A percentile compares a stretch with the other conserved stretches of the same genome.
These are phyloP conservation scores for Aureobasidium sp. DNA, from an alignment of 2,329 filamentous ascomycete genomes.

Conservation along the genomic window DNA sequence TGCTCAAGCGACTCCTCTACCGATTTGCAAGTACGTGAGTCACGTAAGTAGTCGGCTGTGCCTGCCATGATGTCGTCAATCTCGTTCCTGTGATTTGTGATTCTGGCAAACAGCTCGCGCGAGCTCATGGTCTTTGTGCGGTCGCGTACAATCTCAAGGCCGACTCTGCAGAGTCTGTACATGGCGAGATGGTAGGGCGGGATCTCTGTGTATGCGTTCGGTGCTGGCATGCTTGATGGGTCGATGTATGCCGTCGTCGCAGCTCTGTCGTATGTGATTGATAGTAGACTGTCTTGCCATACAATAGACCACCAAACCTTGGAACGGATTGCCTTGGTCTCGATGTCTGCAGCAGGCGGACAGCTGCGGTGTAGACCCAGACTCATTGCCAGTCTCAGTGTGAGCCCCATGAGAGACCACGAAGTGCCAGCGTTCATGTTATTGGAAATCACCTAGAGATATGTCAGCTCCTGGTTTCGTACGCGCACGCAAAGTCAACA, in stretches of 20 bases:
- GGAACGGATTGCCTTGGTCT: conserved; percentile 32
- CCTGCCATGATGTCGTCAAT: conserved; percentile 51
- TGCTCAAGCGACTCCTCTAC: conserved; percentile 50
- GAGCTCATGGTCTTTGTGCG: conserved; percentile 48
- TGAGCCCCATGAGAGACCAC: conserved; percentile 53
- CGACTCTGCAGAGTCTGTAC: conserved; percentile 48
- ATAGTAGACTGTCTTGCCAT: conserved; percentile 57
- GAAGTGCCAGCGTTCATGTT: conserved; percentile 59
- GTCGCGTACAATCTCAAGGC: conserved; percentile 52
- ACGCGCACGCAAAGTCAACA: background rate
- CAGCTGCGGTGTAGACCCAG: conserved; percentile 53
- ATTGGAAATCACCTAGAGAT: conserved; percentile 41
- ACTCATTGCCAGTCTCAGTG: conserved; percentile 52
- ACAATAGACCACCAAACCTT: conserved; percentile 51
- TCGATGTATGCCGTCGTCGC: conserved; percentile 48
- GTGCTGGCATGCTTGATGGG: conserved; percentile 36
- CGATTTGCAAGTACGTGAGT: conserved; percentile 40
- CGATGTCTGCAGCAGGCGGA: conserved; percentile 43
- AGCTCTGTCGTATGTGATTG: conserved; percentile 53
- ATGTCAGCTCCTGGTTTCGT: background rate
- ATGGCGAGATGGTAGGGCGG: conserved; percentile 51
- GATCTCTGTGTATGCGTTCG: conserved; percentile 28
- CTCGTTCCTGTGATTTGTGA: conserved; percentile 49
- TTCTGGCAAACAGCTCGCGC: conserved; percentile 43
- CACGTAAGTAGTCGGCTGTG: conserved; percentile 49